A percentile compares a stretch with the other conserved stretches of the same genome.
Evolutionary conservation across 2,329 filamentous ascomycete species (phyloP).

Genomic region (Claviceps cyperi): DNA sequence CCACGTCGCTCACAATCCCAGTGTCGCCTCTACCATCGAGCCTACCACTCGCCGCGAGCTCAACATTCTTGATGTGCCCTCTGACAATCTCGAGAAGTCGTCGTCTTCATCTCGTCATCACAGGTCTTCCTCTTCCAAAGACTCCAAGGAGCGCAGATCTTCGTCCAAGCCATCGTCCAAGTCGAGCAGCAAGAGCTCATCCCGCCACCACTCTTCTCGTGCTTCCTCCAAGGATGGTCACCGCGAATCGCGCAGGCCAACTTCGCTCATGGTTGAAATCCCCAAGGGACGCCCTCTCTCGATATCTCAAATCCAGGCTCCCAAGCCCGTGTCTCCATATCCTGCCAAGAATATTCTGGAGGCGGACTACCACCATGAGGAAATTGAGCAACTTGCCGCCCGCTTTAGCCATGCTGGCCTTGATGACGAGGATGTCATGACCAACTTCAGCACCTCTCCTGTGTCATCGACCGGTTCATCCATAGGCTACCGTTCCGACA

Average conservation of each 20-base stretch:
- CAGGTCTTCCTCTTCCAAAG: slow-evolving; percentile 11
- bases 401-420: slow-evolving; percentile 53
- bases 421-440: slow-evolving; percentile 41
- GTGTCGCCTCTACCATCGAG: slow-evolving; percentile 76
- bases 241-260: slow-evolving; percentile 28
- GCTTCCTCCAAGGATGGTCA: slow-evolving; percentile 30
- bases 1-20: slow-evolving; percentile 93
- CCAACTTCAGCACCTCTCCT: slow-evolving; percentile 41
- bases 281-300: slow-evolving; percentile 82
- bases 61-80: slow-evolving; percentile 91
- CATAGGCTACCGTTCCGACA: slow-evolving; percentile 58
- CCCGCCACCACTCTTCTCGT: slow-evolving; percentile 24
- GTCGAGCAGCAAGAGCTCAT: slow-evolving; percentile 20
- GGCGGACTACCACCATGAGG: slow-evolving; percentile 59
- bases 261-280: slow-evolving; percentile 48
- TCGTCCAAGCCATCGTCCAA: slow-evolving; percentile 10
- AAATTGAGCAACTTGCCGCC: slow-evolving; percentile 64
- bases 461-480: slow-evolving; percentile 56
- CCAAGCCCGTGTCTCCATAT: slow-evolving; percentile 77
- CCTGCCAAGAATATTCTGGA: slow-evolving; percentile 79
- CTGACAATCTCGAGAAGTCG: slow-evolving; percentile 26
- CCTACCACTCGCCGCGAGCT: slow-evolving; percentile 93
- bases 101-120: slow-evolving; percentile 25
- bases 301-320: slow-evolving; percentile 76
- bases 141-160: slow-evolving; percentile 10